Base-by-base conservation (phyloP, 371 early-diverging fungal genomes). In the Syncephalastrum racemosum region DNA sequence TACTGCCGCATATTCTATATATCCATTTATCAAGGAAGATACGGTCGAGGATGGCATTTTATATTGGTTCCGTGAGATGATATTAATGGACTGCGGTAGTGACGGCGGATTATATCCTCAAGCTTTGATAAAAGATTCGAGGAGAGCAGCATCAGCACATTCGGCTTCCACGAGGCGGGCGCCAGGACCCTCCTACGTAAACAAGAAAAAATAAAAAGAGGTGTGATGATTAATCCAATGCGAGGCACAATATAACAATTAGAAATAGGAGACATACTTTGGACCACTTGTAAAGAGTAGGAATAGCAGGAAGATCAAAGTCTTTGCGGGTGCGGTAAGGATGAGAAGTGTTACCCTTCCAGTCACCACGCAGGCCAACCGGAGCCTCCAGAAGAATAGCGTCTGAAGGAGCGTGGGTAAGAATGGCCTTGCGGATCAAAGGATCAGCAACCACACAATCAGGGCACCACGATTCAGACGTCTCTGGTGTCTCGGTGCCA, bases 401-500 rank as follows among this genome's bases (percentile, higher is more conserved):
- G 50, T 76, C 46, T 31, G 24, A 4, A n/a, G 57, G 44, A 41
- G 71, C 48, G 16, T 75, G 66, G 50, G 73, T 53, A 18, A 68
- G 47, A 27, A 82, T 48, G 10, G 70, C 63, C 52, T 77, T 73
- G 51, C 77, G 69, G 36, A 84, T 62, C 22, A 81, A 53, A 24
- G 84, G 84, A 51, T 77, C 81, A 49, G 82, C 82, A 66, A 71
- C 60, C 18, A 62, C 81, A 56, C 84, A 83, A 62, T 83, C 84
- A 12, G 82, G 82, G 64, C 84, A 84, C 84, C 84, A 84, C 18
- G 81, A 82, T 67, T 77, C 72, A 41, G 75, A 70, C 12, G 81
- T 82, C 49, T 71, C 73, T 10, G 68, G 56, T 2, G 43, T 19
- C 46, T 70, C 76, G 3, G 64, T 77, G 50, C 77, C 77, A 58